These are phyloP conservation scores for Nepenthes gracilis DNA, from an alignment of 148 eudicot genomes.

Conservation along the genomic window DNA sequence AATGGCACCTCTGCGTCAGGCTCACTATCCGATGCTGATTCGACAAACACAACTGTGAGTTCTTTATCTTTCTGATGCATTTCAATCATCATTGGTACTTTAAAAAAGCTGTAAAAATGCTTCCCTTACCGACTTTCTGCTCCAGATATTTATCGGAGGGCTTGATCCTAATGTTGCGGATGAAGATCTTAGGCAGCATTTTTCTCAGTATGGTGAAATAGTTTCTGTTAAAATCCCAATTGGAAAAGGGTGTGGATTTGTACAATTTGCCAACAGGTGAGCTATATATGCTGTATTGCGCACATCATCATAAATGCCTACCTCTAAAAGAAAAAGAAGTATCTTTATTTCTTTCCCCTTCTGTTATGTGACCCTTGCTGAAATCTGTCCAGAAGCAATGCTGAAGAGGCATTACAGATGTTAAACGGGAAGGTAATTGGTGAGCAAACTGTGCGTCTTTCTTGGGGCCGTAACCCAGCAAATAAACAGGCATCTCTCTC, in stretches of 20 bases:
- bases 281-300: background rate
- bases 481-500: slow-evolving; percentile 59
- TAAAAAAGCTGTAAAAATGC: background rate
- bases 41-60: slow-evolving; percentile 82
- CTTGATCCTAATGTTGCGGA: slow-evolving; percentile 85
- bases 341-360: background rate
- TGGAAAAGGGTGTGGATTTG: slow-evolving; percentile 97
- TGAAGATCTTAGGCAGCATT: slow-evolving; percentile 86
- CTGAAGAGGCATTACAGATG: slow-evolving; percentile 86
- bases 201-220: slow-evolving; percentile 80
- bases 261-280: slow-evolving; percentile 89
- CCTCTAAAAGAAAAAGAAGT: too few species aligned
- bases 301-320: background rate
- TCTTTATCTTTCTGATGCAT: slow-evolving; percentile 3
- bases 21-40: slow-evolving; percentile 79
- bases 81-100: background rate
- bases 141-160: slow-evolving; percentile 95
- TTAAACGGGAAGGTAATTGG: slow-evolving; percentile 85
- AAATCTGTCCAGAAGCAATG: slow-evolving; percentile 42
- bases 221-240: slow-evolving; percentile 90
- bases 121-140: background rate
- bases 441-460: slow-evolving; percentile 90
- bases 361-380: too few species aligned
- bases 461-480: slow-evolving; percentile 97
- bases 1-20: slow-evolving; percentile 56